These are phyloP conservation scores for Ceratocystis albifundus DNA, from an alignment of 2,329 filamentous ascomycete genomes.

Conservation along the genomic window DNA sequence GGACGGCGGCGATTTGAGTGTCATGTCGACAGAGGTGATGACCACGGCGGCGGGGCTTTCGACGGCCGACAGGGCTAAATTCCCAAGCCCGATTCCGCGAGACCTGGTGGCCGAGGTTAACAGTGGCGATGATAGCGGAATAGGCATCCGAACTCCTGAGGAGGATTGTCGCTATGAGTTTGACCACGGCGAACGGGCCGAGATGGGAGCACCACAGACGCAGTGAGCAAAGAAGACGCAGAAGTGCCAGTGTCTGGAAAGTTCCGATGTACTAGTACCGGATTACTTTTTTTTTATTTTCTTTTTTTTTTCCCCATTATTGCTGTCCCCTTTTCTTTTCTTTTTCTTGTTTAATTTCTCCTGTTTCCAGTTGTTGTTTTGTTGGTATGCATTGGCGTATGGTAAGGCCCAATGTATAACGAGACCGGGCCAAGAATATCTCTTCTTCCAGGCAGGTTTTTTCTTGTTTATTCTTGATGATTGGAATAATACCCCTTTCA, in stretches of 20 bases:
- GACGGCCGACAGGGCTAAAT: constrained; percentile 34
- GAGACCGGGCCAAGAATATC: neutral
- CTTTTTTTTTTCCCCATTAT: neutral
- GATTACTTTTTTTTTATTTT: constrained; percentile 9
- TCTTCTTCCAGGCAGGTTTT: neutral
- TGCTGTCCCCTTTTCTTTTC: neutral
- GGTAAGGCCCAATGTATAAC: constrained; percentile 5
- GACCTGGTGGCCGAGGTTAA: constrained; percentile 19
- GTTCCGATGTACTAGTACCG: neutral
- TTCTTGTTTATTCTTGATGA: constrained; percentile 6
- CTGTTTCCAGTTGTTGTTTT: neutral
- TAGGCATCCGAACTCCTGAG: constrained; percentile 57
- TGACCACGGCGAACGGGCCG: constrained; percentile 20
- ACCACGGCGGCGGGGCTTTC: neutral
- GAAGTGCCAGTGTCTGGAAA: neutral
- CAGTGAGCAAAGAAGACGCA: neutral
- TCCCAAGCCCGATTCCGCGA: constrained; percentile 31
- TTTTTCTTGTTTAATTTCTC: neutral
- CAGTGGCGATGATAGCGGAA: constrained; percentile 59
- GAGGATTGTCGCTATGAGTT: constrained; percentile 41
- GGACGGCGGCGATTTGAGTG: constrained; percentile 28
- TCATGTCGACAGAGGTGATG: constrained; percentile 13
- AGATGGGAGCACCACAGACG: constrained; percentile 22
- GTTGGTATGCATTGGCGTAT: neutral
- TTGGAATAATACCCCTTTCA: constrained; percentile 4